A percentile compares a stretch with the other conserved stretches of the same genome.
Evolutionary conservation across 495 filamentous ascomycete species (phyloP).

Genomic region (Opeltia flavorubescens): DNA sequence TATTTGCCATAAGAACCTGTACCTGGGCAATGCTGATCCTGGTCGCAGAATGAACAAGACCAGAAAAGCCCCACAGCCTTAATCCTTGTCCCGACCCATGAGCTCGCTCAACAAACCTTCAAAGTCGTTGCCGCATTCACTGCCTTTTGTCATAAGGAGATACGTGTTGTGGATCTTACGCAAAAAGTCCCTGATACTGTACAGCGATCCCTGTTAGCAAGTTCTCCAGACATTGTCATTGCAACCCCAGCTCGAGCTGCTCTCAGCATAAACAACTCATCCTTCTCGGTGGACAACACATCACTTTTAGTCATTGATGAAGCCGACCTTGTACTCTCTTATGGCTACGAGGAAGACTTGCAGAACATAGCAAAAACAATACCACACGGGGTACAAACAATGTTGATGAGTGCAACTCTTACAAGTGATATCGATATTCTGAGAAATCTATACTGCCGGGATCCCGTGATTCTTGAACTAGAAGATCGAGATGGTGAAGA

Average conservation of each 20-base stretch:
- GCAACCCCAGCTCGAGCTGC: slow-evolving; percentile 72
- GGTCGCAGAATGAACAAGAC: too few species aligned
- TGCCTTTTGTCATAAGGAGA: slow-evolving; percentile 68
- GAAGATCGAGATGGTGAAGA: slow-evolving; percentile 59
- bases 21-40: too few species aligned
- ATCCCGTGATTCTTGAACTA: slow-evolving; percentile 63
- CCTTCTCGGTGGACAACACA: slow-evolving; percentile 54
- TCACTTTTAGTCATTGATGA: slow-evolving; percentile 84
- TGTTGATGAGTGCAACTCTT: slow-evolving; percentile 87
- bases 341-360: slow-evolving; percentile 87
- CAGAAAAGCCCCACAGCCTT: slow-evolving; percentile 44
- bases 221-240: slow-evolving; percentile 75
- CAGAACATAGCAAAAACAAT: slow-evolving; percentile 58
- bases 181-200: slow-evolving; percentile 78
- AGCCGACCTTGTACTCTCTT: slow-evolving; percentile 85
- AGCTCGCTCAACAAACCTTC: slow-evolving; percentile 81
- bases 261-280: slow-evolving; percentile 51
- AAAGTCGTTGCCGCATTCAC: slow-evolving; percentile 58
- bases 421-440: slow-evolving; percentile 73
- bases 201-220: slow-evolving; percentile 72
- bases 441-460: slow-evolving; percentile 74
- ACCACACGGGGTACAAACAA: slow-evolving; percentile 75
- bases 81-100: slow-evolving; percentile 85
- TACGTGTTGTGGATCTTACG: slow-evolving; percentile 71
- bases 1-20: too few species aligned